These are phyloP conservation scores for Alternaria sp. DNA, from an alignment of 2,329 filamentous ascomycete species.

Conservation along the genomic window DNA sequence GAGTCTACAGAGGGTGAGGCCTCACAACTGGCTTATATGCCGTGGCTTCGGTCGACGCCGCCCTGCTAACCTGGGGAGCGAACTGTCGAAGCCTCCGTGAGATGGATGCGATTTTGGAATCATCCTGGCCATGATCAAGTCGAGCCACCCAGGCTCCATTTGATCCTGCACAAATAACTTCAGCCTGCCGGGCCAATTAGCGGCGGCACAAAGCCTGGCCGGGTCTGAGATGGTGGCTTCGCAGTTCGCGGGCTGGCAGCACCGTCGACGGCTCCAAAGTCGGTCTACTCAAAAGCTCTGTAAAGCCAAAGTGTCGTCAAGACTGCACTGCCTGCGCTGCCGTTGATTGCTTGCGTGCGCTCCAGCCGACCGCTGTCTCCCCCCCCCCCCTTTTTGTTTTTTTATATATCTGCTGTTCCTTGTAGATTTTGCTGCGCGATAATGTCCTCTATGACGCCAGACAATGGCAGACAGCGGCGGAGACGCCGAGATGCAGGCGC, in stretches of 20 bases:
- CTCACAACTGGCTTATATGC: constrained; percentile 27
- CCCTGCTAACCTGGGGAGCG: constrained; percentile 30
- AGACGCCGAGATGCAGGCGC: constrained; percentile 28
- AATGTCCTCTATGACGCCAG: constrained; percentile 15
- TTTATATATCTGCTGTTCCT: constrained; percentile 1
- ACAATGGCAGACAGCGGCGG: constrained; percentile 28
- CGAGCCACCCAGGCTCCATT: constrained; percentile 41
- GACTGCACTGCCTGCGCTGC: constrained; percentile 14
- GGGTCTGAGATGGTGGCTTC: constrained; percentile 34
- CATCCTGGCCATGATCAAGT: constrained; percentile 45
- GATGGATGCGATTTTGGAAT: constrained; percentile 32
- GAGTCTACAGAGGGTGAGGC: constrained; percentile 20
- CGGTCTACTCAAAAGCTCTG: constrained; percentile 21
- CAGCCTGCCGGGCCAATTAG: constrained; percentile 34
- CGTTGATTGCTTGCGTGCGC: constrained; percentile 21
- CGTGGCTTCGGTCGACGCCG: constrained; percentile 46
- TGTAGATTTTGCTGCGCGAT: constrained; percentile 19
- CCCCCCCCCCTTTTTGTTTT: background rate
- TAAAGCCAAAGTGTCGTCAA: constrained; percentile 15
- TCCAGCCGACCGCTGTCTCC: constrained; percentile 38
- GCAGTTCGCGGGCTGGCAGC: constrained; percentile 19
- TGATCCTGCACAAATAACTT: constrained; percentile 27
- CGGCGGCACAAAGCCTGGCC: constrained; percentile 13
- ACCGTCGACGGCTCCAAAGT: constrained; percentile 20
- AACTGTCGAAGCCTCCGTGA: constrained; percentile 41